Evolutionary conservation across 1,284 basidiomycete genomes (phyloP).

Genomic region (Ustilago xerochloae): DNA sequence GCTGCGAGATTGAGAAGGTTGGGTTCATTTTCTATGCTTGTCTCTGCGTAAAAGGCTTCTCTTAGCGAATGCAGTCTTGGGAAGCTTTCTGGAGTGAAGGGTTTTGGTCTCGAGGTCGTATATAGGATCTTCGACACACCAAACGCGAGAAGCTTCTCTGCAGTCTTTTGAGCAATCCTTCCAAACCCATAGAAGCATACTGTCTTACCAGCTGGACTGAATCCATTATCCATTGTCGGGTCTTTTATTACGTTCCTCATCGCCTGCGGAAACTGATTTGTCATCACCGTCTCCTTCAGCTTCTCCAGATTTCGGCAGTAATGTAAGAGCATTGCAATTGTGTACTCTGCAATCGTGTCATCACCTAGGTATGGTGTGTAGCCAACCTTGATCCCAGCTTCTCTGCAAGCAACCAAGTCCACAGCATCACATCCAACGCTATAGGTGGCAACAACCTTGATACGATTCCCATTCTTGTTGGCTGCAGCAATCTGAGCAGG

Average conservation of each 20-base stretch:
- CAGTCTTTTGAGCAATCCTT: conserved; percentile 25
- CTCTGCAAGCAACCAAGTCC: conserved; percentile 14
- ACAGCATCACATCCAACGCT: conserved; percentile 27
- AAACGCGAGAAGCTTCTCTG: conserved; percentile 31
- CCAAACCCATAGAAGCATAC: conserved; percentile 36
- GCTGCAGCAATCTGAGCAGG: conserved; percentile 13
- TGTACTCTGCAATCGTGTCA: conserved; percentile 26
- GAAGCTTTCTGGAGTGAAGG: conserved; percentile 10
- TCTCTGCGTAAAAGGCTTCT: conserved; percentile 19
- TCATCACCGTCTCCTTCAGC: background rate
- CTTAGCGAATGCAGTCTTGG: conserved; percentile 10
- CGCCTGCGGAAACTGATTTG: conserved; percentile 1
- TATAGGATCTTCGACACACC: conserved; percentile 13
- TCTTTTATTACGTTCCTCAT: conserved; percentile 6
- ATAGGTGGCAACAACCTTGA: conserved; percentile 22
- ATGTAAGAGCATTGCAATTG: conserved; percentile 28
- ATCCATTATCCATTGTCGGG: conserved; percentile 25
- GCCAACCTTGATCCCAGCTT: conserved; percentile 22
- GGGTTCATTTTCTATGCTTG: conserved; percentile 13
- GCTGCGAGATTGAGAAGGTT: conserved; percentile 14
- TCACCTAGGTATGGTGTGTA: conserved; percentile 30
- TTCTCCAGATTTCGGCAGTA: conserved; percentile 9
- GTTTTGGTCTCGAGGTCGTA: conserved; percentile 11
- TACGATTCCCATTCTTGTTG: background rate
- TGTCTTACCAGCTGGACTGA: conserved; percentile 23